Base-by-base conservation (phyloP, 768 basidiomycete species). In the Nevesoporus exiguus region DNA sequence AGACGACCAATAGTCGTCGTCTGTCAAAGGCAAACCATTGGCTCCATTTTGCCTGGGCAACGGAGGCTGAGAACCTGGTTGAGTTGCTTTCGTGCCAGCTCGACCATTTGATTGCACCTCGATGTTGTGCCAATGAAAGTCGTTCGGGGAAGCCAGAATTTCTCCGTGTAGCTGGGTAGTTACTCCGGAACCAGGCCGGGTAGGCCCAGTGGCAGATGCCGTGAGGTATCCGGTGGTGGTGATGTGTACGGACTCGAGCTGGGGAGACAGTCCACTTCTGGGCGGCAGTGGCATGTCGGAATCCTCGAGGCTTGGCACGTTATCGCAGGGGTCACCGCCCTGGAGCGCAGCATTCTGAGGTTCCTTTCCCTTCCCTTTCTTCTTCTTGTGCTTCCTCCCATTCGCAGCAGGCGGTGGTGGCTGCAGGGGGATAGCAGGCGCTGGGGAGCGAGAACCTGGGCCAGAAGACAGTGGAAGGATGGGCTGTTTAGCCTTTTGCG, bases 1-100 rank as follows among this genome's bases (percentile, higher is more conserved):
- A 36, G 80, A 78, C 44, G 81, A 78, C 86, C 85, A 86, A 65
- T 87, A 86, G 44, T 82, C 83, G 59, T 85, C 83, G 57, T 84
- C 83, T 46, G 76, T 72, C 15, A 70, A 43, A 48, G 51, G 43
- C 17, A 58, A 45, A 9, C 60, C 61, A 40, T 56, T 61, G 21
- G 52, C 22, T 44, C 64, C 70, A 31, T 70, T 64, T 10, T 50
- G 46, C 56, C 58, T 71, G 25, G 60, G 56, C 0, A 70, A 54
- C 1, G 63, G 56, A 31, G 49, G n/a, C 8, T 67, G 65, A 27
- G 52, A 27, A 45, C 34, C 40, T 3, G 53, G 48, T 9, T 61
- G 59, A 11, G 49, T 43, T 54, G 66, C 53, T 56, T 70, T 68
- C 53, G 56, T 36, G 47, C 73, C 61, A 46, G 59, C 48, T 22